Evolutionary conservation across 1,284 basidiomycete genomes (phyloP).

Genomic region (Xerocomus minutiporus): DNA sequence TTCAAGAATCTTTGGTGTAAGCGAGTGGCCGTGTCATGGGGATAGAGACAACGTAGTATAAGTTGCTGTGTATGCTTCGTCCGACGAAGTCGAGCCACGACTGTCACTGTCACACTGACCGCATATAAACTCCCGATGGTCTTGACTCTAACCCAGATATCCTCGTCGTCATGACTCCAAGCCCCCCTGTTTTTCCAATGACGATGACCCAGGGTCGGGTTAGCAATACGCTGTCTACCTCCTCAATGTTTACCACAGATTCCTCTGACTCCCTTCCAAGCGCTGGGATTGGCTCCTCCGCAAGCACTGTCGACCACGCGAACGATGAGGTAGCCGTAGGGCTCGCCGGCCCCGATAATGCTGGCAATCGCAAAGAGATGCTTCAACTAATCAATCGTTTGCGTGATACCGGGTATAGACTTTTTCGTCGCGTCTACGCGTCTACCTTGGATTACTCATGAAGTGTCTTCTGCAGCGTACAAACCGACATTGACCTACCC

Average conservation of each 20-base stretch:
- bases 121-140: conserved; percentile 5
- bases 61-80: not conserved
- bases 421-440: not conserved
- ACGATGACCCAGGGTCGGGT: not conserved
- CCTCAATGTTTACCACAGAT: not conserved
- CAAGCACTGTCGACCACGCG: not conserved
- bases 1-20: not conserved
- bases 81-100: not conserved
- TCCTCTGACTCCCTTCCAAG: not conserved
- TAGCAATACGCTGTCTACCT: not conserved
- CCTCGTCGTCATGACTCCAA: not conserved
- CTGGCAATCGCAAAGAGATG: conserved; percentile 39
- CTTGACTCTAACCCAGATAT: not conserved
- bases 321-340: conserved; percentile 34
- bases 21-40: not conserved
- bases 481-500: conserved; percentile 64
- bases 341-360: conserved; percentile 40
- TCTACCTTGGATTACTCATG: not conserved
- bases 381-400: conserved; percentile 51
- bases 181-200: not conserved
- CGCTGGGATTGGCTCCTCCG: not conserved
- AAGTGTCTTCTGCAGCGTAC: conserved; percentile 40
- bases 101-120: not conserved
- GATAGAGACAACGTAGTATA: not conserved
- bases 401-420: conserved; percentile 49